A percentile compares a stretch with the other conserved stretches of the same genome.
Conservation (phyloP, 2,329 filamentous ascomycete genomes). For the Xylariaceae sp. region DNA sequence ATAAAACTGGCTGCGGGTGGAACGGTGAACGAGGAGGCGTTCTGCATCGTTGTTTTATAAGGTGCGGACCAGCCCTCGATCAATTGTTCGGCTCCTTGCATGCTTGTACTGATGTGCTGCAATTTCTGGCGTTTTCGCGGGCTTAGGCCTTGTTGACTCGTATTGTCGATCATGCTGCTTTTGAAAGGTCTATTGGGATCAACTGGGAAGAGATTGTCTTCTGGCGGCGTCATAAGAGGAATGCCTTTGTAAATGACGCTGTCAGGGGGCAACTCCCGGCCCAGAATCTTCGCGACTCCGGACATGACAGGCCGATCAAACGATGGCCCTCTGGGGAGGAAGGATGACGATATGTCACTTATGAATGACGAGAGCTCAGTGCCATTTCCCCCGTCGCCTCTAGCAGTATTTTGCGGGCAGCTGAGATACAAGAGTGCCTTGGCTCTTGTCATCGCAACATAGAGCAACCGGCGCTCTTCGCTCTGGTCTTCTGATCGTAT, state of each 20-base stretch:
- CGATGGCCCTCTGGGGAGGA: slow-evolving; percentile 59
- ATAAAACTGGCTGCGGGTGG: slow-evolving; percentile 51
- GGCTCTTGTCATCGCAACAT: slow-evolving; percentile 95
- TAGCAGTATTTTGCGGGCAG: slow-evolving; percentile 63
- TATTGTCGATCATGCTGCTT: slow-evolving; percentile 25
- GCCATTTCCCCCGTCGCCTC: slow-evolving; percentile 50
- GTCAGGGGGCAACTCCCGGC: slow-evolving; percentile 54
- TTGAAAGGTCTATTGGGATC: slow-evolving; percentile 46
- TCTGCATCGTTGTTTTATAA: slow-evolving; percentile 59
- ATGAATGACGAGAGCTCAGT: slow-evolving; percentile 66
- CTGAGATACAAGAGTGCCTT: slow-evolving; percentile 83
- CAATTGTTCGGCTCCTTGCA: slow-evolving; percentile 35
- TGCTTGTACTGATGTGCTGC: slow-evolving; percentile 33
- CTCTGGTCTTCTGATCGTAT: slow-evolving; percentile 76
- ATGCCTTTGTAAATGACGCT: slow-evolving; percentile 49
- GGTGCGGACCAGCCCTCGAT: slow-evolving; percentile 33
- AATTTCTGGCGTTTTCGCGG: slow-evolving; percentile 29
- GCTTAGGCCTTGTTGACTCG: slow-evolving; percentile 12
- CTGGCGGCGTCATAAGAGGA: slow-evolving; percentile 49
- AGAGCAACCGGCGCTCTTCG: slow-evolving; percentile 83
- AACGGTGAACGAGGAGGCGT: slow-evolving; percentile 53
- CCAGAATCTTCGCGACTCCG: slow-evolving; percentile 66
- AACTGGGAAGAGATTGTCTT: slow-evolving; percentile 65
- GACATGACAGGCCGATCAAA: slow-evolving; percentile 58
- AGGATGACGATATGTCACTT: slow-evolving; percentile 36